Evolutionary conservation across 106 monocot species (phyloP).

Genomic region (Triglochin maritima): DNA sequence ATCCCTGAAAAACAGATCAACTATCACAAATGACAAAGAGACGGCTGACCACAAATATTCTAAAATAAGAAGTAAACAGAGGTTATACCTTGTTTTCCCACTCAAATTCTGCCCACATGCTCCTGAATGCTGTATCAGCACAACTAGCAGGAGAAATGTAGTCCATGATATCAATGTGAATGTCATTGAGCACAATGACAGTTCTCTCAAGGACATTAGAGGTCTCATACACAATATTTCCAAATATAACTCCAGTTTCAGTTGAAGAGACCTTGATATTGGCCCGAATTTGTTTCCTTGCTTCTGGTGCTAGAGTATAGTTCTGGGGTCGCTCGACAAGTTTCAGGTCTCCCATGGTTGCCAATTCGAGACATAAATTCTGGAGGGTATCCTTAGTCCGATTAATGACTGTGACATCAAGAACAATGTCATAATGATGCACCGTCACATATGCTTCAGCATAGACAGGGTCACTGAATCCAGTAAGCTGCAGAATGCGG

Average conservation of each 20-base stretch:
- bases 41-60: neutral
- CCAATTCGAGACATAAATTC: slow-evolving; percentile 78
- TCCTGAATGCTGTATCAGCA: slow-evolving; percentile 79
- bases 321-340: slow-evolving; percentile 93
- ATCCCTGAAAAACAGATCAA: neutral
- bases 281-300: slow-evolving; percentile 75
- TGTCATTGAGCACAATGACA: slow-evolving; percentile 85
- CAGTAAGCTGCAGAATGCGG: slow-evolving; percentile 81
- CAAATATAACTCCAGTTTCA: slow-evolving; percentile 94
- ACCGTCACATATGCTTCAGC: slow-evolving; percentile 93
- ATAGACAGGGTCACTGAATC: slow-evolving; percentile 89
- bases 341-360: slow-evolving; percentile 92
- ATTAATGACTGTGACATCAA: slow-evolving; percentile 88
- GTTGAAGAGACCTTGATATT: slow-evolving; percentile 96
- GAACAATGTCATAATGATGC: slow-evolving; percentile 92
- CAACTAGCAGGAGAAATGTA: slow-evolving; percentile 85
- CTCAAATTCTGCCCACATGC: slow-evolving; percentile 96
- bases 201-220: slow-evolving; percentile 77
- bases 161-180: slow-evolving; percentile 96
- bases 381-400: slow-evolving; percentile 88
- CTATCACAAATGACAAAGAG: neutral
- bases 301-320: slow-evolving; percentile 79
- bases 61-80: neutral
- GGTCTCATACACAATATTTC: slow-evolving; percentile 92
- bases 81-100: slow-evolving; percentile 89